Evolutionary conservation across 306 rosid genomes (phyloP).

Genomic region (Bauhinia variegata): DNA sequence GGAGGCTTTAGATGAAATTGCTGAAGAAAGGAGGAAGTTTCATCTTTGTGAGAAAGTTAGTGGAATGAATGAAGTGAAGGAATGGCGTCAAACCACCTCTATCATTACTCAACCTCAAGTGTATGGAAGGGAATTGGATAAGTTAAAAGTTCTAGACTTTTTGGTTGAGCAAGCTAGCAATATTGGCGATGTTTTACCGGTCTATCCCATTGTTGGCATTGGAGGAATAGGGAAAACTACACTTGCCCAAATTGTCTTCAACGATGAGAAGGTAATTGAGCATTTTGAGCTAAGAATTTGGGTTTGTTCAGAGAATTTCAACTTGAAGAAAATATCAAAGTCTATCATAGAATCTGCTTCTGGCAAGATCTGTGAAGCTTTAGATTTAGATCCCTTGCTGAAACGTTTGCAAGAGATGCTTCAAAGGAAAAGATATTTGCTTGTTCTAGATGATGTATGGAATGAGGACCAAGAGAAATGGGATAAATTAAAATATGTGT

Average conservation of each 20-base stretch:
- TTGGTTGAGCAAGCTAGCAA: neutral
- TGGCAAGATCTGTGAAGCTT: neutral
- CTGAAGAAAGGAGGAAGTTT: slow-evolving; percentile 23
- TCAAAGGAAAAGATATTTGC: slow-evolving; percentile 15
- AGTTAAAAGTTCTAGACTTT: slow-evolving; percentile 11
- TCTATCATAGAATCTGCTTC: slow-evolving; percentile 12
- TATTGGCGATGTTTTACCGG: neutral
- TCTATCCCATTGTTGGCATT: slow-evolving; percentile 30
- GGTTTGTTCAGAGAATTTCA: slow-evolving; percentile 29
- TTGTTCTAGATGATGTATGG: slow-evolving; percentile 51
- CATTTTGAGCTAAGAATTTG: slow-evolving; percentile 32
- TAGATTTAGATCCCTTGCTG: slow-evolving; percentile 18
- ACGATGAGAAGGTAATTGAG: slow-evolving; percentile 18
- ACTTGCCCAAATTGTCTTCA: slow-evolving; percentile 36
- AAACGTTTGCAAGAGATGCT: slow-evolving; percentile 13
- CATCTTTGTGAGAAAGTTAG: slow-evolving; percentile 8
- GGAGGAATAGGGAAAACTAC: slow-evolving; percentile 45
- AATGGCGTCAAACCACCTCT: slow-evolving; percentile 23
- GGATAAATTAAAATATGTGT: slow-evolving; percentile 30
- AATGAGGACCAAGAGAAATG: slow-evolving; percentile 39
- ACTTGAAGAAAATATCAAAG: slow-evolving; percentile 13
- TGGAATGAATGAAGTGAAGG: neutral
- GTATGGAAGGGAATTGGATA: slow-evolving; percentile 33
- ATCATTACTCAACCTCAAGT: slow-evolving; percentile 29
- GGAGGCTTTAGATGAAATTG: slow-evolving; percentile 12